These are phyloP conservation scores for Populus hybrid DNA, from an alignment of 441 rosid genomes.

Conservation along the genomic window DNA sequence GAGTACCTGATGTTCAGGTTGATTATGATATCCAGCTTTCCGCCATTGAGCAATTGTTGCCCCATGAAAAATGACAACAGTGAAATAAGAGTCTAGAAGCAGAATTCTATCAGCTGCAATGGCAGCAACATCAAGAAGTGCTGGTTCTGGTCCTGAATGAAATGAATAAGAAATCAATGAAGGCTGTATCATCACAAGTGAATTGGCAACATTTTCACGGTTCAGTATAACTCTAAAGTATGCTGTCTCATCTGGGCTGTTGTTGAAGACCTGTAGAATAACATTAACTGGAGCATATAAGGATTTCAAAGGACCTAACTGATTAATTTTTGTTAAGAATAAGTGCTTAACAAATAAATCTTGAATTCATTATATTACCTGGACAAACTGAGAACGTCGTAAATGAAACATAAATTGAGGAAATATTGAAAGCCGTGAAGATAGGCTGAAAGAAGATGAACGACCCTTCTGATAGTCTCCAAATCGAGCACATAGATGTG, in stretches of 20 bases:
- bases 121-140: conserved; percentile 82
- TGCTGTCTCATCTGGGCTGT: conserved; percentile 53
- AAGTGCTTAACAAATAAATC: conserved; percentile 4
- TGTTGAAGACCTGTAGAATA: conserved; percentile 49
- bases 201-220: conserved; percentile 83
- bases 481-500: conserved; percentile 73
- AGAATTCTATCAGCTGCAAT: conserved; percentile 86
- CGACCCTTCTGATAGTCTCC: conserved; percentile 85
- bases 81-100: conserved; percentile 81
- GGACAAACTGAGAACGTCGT: conserved; percentile 96
- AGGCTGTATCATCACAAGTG: conserved; percentile 95
- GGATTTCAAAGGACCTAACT: conserved; percentile 5
- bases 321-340: background rate
- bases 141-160: conserved; percentile 82
- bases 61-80: conserved; percentile 87
- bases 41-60: conserved; percentile 94
- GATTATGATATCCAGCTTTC: conserved; percentile 85
- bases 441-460: conserved; percentile 73
- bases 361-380: conserved; percentile 39
- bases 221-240: conserved; percentile 83
- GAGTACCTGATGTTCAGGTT: conserved; percentile 85
- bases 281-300: conserved; percentile 18
- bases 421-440: conserved; percentile 76
- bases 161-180: conserved; percentile 87
- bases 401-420: conserved; percentile 88